Conservation (phyloP, 2,329 filamentous ascomycete species). For the Phaeosphaeria sp. region DNA sequence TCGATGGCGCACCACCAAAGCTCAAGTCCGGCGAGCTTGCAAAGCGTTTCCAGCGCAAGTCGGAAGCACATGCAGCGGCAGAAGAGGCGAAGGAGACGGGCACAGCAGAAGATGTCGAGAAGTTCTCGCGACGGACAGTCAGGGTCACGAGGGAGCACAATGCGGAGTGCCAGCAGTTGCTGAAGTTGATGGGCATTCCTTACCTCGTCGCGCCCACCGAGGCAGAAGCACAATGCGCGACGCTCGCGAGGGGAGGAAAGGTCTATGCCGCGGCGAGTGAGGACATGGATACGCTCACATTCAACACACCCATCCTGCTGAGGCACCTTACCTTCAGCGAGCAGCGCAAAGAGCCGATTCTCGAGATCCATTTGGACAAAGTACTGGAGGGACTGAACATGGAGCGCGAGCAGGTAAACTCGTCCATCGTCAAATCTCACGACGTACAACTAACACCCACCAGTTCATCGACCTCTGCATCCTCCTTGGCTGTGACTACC, state of each 20-base stretch:
- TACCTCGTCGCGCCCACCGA: conserved; percentile 96
- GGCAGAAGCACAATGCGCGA: conserved; percentile 95
- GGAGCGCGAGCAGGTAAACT: conserved; percentile 78
- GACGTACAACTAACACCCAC: conserved; percentile 7
- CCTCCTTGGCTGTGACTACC: conserved; percentile 94
- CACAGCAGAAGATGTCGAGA: conserved; percentile 96
- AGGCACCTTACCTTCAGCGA: conserved; percentile 96
- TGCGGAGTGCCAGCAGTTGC: conserved; percentile 85
- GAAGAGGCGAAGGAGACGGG: conserved; percentile 98
- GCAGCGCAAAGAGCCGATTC: conserved; percentile 96
- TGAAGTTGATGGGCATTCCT: conserved; percentile 95
- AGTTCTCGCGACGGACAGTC: conserved; percentile 92
- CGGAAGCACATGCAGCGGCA: conserved; percentile 85
- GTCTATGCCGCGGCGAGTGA: conserved; percentile 97
- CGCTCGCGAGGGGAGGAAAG: conserved; percentile 86
- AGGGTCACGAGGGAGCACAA: conserved; percentile 97
- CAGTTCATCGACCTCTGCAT: conserved; percentile 99
- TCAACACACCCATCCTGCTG: conserved; percentile 88
- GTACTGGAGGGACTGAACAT: conserved; percentile 87
- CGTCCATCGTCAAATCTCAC: conserved; percentile 11
- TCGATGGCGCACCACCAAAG: conserved; percentile 95
- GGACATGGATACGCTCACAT: conserved; percentile 98
- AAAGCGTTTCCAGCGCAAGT: conserved; percentile 93
- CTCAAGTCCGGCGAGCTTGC: conserved; percentile 97
- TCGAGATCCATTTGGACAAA: conserved; percentile 88